Base-by-base conservation (phyloP, 176 grass and related monocot genomes). In the Oryza nivara region DNA sequence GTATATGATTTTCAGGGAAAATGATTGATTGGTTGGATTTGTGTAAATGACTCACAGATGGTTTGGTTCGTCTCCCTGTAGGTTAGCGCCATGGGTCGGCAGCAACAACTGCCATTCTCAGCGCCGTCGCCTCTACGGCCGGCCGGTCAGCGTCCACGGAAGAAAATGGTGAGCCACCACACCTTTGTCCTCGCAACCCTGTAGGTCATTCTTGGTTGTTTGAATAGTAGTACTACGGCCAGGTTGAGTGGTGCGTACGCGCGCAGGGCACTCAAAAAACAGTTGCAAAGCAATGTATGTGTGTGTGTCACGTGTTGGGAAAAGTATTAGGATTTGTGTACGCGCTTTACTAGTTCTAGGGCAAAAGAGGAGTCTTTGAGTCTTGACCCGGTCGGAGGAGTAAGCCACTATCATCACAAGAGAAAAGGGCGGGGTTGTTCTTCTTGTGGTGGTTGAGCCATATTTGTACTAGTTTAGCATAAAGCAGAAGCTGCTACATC, bases 91-190 rank as follows among this genome's bases (percentile, higher is more conserved):
- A 71, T 23, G 51, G 49, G 51, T 38, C 81, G 74, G 48, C 73
- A 67, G 1, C 91, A 75, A 11, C 30, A 75, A 15, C 23, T 84
- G 82, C 69, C 77, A 46, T 76, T 78, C 19, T 40, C 44, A 25
- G 80, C 66, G 63, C 88, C 91, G 5, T 48, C 71, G 3, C 68
- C 71, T 25, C 26, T 81, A 9, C 38, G 22, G 56, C 26, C 81
- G 19, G 26, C 34, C 0, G 81, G 85, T 0, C 91, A 87, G 82
- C 85, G 85, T 34, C 49, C 82, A 4, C 82, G 78, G 7, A 93
- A 93, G 81, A 93, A 93, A 72, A 48, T 90, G 85, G 91, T 93
- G 67, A 92, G 80, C 32, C 32, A 32, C 28, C 26, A 26, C 28
- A 30, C 44, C 44, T 56, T 84, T 28, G 68, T 43, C 36, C 54